Percentiles rank a stretch among this genome's conserved stretches.
phyloP scores from a whole-genome alignment of 2,329 filamentous ascomycete species.

The Botrytis cinerea region DNA sequence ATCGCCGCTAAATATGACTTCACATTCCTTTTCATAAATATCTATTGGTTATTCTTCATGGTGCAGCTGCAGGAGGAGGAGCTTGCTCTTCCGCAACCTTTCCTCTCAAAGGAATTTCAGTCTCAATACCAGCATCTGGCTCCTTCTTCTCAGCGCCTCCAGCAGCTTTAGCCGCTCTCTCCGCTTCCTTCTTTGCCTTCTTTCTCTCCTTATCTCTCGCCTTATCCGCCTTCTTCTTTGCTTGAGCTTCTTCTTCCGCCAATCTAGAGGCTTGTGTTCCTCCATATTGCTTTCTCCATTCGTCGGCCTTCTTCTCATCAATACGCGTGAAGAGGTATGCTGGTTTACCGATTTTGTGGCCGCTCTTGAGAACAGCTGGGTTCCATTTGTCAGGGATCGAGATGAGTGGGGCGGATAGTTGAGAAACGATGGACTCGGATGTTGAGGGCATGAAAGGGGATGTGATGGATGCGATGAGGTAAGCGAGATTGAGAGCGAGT shows the following conservation, averaged over 20 bases:
- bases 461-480: conserved; percentile 76
- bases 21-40: background rate
- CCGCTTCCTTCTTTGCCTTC: conserved; percentile 47
- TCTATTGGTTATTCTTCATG: conserved; percentile 26
- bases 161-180: conserved; percentile 39
- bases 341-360: conserved; percentile 80
- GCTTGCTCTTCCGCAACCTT: conserved; percentile 40
- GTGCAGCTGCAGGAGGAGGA: conserved; percentile 40
- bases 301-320: conserved; percentile 75
- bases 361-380: conserved; percentile 62
- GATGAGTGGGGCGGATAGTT: conserved; percentile 63
- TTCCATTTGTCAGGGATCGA: conserved; percentile 69
- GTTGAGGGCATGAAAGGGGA: conserved; percentile 86
- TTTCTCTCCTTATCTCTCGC: conserved; percentile 49
- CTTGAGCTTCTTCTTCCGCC: conserved; percentile 66
- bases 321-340: conserved; percentile 81
- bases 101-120: conserved; percentile 37
- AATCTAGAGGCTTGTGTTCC: conserved; percentile 66
- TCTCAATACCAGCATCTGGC: conserved; percentile 33
- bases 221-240: conserved; percentile 42
- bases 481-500: conserved; percentile 79
- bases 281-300: conserved; percentile 78
- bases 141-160: conserved; percentile 38
- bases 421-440: conserved; percentile 70
- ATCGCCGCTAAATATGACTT: conserved; percentile 30